Base-by-base conservation (phyloP, 2,329 filamentous ascomycete species). In the Penicillium oxalicum region DNA sequence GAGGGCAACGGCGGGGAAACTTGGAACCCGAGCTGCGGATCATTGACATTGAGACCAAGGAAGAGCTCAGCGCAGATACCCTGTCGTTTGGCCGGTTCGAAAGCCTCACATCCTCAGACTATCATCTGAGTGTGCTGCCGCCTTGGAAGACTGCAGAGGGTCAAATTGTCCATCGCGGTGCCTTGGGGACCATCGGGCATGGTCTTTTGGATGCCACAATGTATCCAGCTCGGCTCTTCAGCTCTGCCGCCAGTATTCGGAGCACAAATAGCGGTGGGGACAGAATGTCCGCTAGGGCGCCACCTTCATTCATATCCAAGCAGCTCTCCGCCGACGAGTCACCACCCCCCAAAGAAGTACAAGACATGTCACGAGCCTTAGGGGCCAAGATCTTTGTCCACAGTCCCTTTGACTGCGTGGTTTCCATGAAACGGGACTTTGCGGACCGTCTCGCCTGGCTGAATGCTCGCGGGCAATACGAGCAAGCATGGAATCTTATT, bases 321-420 rank as follows among this genome's bases (percentile, higher is more conserved):
- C 82, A 61, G 74, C 74, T 44, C 68, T 77, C 59, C 67, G 53
- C 51, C 13, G 64, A 65, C 25, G 68, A 68, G 26, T 8, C 29
- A 32, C 62, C 64, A 52, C 47, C 68, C 39, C 54, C 67, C 18
- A 70, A 70, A 54, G 67, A 73, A 52, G 54, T 70, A 2, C 75
- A 77, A 55, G 76, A 74, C 40, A 72, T 78, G 55, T 71, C 73
- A 13, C 68, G 72, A 4, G 76, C 77, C 8, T 74, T 77, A 34
- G 83, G 84, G 5, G 75, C 84, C 56, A 87, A 97, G 62, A 87
- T 98, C 12, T 96, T 96, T 65, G 88, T 98, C 36, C 90, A 95
- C 61, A 96, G 90, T 60, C 93, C 93, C 0, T 98, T 94, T 63
- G 93, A 98, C 69, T 97, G 91, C 61, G 86, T 97, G n/a, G 74